Base-by-base conservation (phyloP, 1,284 basidiomycete genomes). In the Acaromyces ingoldii region DNA sequence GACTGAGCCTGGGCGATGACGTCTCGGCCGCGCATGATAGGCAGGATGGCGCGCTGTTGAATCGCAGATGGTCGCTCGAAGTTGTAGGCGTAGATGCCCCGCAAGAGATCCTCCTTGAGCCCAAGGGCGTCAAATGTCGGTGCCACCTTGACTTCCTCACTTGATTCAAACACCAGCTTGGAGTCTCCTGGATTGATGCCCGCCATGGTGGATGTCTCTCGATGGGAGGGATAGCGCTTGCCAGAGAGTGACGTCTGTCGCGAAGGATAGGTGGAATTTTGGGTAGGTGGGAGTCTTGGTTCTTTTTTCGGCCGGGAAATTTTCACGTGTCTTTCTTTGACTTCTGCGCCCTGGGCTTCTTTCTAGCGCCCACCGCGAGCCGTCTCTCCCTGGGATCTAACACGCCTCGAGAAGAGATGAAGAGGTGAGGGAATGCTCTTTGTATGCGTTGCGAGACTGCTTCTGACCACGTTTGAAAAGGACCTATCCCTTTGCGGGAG, bases 1-100 rank as follows among this genome's bases (percentile, higher is more conserved):
- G 93, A 97, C 79, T 98, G 95, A 17, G 95, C 95, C 80, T 98
- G 93, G 11, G 91, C 91, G 76, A 95, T 96, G 58, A 96, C 92
- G 81, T 97, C 92, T 62, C 91, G 75, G 33, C 77, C 77, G 78
- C 91, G 87, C 37, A 65, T 70, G 53, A 77, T 61, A 42, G 70
- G 63, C 2, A 66, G 54, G 19, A 72, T 70, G 19, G 74, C 74
- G 21, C 74, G 63, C 44, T 58, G 55, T 44, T 68, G 69, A 47
- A 67, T 67, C 4, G 63, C 66, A 2, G 66, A 67, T 3, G 67
- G 65, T 34, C 61, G 70, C 26, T 76, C 74, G 51, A 74, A 76
- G 51, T 36, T 49, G 42, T 22, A 2, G 39, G 49, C 5, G 45
- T 15, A 47, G 25, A 30, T 13, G 33, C 95, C 95, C 58, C 95